phyloP scores from a whole-genome alignment of 2,329 filamentous ascomycete species.

The Cadophora sp. region DNA sequence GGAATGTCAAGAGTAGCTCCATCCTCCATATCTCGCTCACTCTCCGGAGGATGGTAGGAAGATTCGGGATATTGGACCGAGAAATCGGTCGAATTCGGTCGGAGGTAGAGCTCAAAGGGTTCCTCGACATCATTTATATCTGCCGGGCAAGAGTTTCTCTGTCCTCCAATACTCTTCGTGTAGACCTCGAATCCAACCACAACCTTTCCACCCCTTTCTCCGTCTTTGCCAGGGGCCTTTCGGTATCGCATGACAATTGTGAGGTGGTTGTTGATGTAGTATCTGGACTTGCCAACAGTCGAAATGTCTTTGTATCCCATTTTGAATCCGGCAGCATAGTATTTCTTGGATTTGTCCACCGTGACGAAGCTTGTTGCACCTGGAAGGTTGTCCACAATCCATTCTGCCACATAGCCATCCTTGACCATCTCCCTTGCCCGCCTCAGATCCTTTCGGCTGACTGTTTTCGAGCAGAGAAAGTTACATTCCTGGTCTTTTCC shows the following conservation, averaged over 20 bases:
- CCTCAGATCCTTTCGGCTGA: constrained; percentile 69
- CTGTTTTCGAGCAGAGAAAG: constrained; percentile 72
- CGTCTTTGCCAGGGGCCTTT: constrained; percentile 71
- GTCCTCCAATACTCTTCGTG: constrained; percentile 76
- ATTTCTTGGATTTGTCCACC: constrained; percentile 82
- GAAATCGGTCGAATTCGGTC: constrained; percentile 64
- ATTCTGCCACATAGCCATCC: constrained; percentile 86
- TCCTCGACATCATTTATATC: constrained; percentile 68
- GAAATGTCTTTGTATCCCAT: constrained; percentile 77
- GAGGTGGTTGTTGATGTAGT: constrained; percentile 87
- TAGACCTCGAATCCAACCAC: constrained; percentile 92
- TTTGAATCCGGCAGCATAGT: constrained; percentile 91
- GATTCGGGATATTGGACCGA: constrained; percentile 61
- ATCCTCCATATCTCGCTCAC: constrained; percentile 65
- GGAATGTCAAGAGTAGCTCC: constrained; percentile 74
- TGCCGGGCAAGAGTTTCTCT: constrained; percentile 66
- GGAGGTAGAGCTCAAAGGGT: constrained; percentile 72
- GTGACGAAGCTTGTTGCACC: constrained; percentile 89
- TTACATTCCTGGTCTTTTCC: constrained; percentile 75
- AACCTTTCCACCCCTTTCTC: constrained; percentile 75
- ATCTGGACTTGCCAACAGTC: constrained; percentile 64
- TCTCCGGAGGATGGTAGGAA: constrained; percentile 62
- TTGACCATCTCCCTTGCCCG: constrained; percentile 75
- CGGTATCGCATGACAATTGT: constrained; percentile 84
- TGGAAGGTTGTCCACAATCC: constrained; percentile 92